Conservation (phyloP, 805 yeast species). For the Teunomyces atbi region DNA sequence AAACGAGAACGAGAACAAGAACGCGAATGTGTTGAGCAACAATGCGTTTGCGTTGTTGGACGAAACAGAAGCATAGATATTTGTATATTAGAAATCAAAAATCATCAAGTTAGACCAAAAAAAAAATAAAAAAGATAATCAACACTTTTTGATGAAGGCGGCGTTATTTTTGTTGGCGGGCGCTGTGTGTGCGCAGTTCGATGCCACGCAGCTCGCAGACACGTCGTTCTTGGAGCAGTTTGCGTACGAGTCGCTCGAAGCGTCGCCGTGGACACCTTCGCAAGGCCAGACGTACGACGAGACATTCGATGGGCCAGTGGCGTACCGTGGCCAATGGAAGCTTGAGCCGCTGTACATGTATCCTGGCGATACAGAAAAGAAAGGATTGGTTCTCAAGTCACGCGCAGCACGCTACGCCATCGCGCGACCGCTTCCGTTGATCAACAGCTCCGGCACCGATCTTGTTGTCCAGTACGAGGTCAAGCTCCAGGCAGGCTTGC, state of each 20-base stretch:
- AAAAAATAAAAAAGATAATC: background rate
- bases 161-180: background rate
- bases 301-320: constrained; percentile 44
- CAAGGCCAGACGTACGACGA: constrained; percentile 37
- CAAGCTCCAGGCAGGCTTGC: constrained; percentile 72
- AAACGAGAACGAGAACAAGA: background rate
- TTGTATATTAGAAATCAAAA: constrained; percentile 2
- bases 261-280: constrained; percentile 51
- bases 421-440: constrained; percentile 54
- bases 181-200: background rate
- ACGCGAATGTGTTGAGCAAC: background rate
- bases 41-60: constrained; percentile 40
- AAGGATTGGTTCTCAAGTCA: constrained; percentile 72
- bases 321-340: constrained; percentile 74
- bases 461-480: constrained; percentile 88
- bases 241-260: constrained; percentile 18
- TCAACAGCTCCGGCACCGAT: constrained; percentile 60
- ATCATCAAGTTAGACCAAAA: background rate
- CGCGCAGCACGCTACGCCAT: constrained; percentile 84
- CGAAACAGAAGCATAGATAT: constrained; percentile 32
- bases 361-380: constrained; percentile 64
- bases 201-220: constrained; percentile 22
- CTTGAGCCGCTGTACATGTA: constrained; percentile 55
- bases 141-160: background rate
- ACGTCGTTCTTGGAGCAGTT: constrained; percentile 69